phyloP scores from a whole-genome alignment of 495 filamentous ascomycete genomes.

The Venustampulla echinocandica region DNA sequence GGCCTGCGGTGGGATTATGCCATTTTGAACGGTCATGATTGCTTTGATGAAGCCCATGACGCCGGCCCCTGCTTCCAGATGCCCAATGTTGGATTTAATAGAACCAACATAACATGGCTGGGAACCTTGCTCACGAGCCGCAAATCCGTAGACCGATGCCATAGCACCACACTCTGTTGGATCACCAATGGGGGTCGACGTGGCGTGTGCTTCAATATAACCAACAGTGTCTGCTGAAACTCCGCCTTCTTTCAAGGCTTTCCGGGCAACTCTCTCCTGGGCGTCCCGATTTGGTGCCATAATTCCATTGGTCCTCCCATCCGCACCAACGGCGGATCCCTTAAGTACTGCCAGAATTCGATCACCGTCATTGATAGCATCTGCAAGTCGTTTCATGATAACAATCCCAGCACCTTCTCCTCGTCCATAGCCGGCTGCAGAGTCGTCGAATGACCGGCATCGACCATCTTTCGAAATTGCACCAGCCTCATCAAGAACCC shows the following conservation, averaged over 20 bases:
- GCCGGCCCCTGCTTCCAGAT: constrained; percentile 47
- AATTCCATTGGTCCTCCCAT: constrained; percentile 49
- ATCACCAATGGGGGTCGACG: constrained; percentile 51
- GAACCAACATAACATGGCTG: constrained; percentile 46
- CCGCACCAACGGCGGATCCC: constrained; percentile 48
- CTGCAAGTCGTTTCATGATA: constrained; percentile 48
- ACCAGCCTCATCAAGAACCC: not conserved
- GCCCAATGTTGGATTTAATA: constrained; percentile 50
- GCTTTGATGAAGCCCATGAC: constrained; percentile 50
- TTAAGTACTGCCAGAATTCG: constrained; percentile 55
- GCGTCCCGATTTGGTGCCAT: constrained; percentile 47
- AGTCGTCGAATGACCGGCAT: constrained; percentile 52
- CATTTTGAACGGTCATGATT: constrained; percentile 45
- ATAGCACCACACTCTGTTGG: constrained; percentile 52
- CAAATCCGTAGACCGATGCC: constrained; percentile 32
- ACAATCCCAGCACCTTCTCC: constrained; percentile 52
- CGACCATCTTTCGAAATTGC: constrained; percentile 33
- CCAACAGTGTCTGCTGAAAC: constrained; percentile 35
- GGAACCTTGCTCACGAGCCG: constrained; percentile 14
- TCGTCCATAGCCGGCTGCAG: constrained; percentile 55
- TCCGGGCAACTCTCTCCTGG: constrained; percentile 46
- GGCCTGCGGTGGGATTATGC: constrained; percentile 38
- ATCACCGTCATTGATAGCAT: constrained; percentile 45
- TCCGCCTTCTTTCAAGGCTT: constrained; percentile 37
- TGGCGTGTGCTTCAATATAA: constrained; percentile 35